phyloP scores from a whole-genome alignment of 305 asterid genomes.

The Solanum aculeatissimum region DNA sequence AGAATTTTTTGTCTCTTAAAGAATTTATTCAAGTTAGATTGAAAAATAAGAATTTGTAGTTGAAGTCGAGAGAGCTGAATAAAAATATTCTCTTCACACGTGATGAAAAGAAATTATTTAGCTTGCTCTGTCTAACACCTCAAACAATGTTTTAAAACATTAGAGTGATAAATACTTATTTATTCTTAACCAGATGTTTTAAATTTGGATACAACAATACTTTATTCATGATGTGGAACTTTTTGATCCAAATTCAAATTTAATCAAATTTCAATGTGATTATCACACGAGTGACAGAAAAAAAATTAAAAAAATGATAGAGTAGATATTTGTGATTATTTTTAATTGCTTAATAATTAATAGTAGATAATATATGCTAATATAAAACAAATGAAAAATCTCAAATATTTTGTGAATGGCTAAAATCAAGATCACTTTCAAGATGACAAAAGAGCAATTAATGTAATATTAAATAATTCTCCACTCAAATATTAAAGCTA shows the following conservation, averaged over 20 bases:
- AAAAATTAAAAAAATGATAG: background rate
- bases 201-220: background rate
- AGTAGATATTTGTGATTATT: background rate
- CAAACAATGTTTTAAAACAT: too few species aligned
- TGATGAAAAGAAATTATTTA: background rate
- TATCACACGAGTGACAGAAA: background rate
- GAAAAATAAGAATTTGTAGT: background rate
- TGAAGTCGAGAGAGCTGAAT: background rate
- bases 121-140: too few species aligned
- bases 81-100: background rate
- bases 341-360: background rate
- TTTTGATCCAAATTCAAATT: background rate
- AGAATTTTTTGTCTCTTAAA: background rate
- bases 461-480: background rate
- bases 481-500: conserved; percentile 2
- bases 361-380: background rate
- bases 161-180: too few species aligned
- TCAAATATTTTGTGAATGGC: background rate
- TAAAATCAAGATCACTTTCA: conserved; percentile 2
- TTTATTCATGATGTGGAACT: background rate
- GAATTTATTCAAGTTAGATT: background rate
- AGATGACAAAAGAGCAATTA: background rate
- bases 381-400: background rate
- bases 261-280: background rate
- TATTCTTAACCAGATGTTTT: background rate